phyloP scores from a whole-genome alignment of 139 green algal genomes.

The Penium margaritaceum region DNA sequence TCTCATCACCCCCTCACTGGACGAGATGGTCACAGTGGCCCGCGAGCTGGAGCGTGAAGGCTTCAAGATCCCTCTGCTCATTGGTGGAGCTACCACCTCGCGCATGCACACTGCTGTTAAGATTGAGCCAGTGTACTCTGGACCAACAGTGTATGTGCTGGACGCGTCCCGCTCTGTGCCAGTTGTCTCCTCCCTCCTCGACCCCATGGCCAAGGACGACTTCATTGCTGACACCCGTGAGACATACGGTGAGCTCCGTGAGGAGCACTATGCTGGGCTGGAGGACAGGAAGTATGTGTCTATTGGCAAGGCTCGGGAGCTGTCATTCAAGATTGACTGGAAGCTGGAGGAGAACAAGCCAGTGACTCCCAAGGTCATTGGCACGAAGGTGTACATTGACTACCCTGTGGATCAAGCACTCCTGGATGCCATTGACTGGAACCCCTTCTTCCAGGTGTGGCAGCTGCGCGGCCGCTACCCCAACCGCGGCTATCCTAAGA shows the following conservation, averaged over 20 bases:
- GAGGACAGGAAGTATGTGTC: conserved; percentile 85
- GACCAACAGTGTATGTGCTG: conserved; percentile 82
- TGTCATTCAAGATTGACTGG: conserved; percentile 74
- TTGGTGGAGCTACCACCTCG: conserved; percentile 91
- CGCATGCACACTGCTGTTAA: conserved; percentile 99
- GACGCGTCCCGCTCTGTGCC: conserved; percentile 87
- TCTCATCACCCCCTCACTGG: conserved; percentile 93
- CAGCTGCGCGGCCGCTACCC: conserved; percentile 94
- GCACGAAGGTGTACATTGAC: conserved; percentile 65
- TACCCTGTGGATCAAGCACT: conserved; percentile 81
- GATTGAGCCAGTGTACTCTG: conserved; percentile 81
- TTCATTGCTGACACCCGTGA: conserved; percentile 77
- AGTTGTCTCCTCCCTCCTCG: conserved; percentile 79
- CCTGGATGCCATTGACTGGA: conserved; percentile 95
- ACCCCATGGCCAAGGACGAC: conserved; percentile 56
- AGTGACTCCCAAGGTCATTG: conserved; percentile 64
- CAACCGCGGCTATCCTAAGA: conserved; percentile 97
- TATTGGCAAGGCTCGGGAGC: conserved; percentile 50
- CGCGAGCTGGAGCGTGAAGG: conserved; percentile 86
- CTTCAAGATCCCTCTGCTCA: conserved; percentile 82
- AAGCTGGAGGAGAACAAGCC: conserved; percentile 67
- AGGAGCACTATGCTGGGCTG: conserved; percentile 90
- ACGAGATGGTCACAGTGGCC: conserved; percentile 96
- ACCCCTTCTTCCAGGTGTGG: conserved; percentile 99
- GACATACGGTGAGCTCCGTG: conserved; percentile 67